Evolutionary conservation across 225 moss, liverwort and hornwort species (phyloP), one percentile per base, ranked within the genome.

Genomic region (Polytrichum formosum): DNA sequence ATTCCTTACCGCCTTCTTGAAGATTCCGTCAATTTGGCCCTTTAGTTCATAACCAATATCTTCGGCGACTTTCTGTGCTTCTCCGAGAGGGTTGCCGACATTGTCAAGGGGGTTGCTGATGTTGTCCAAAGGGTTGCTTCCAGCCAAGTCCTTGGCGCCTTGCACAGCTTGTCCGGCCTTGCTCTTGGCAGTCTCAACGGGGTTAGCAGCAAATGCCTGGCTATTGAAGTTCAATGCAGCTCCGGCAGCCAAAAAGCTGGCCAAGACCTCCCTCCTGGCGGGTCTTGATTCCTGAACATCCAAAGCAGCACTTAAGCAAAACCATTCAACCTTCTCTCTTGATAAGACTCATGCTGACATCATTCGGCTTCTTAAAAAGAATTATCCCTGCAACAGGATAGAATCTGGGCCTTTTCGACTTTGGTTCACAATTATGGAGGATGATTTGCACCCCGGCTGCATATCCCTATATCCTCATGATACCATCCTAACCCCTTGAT

Each of bases 261-360:
- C 86, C 67, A 87, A 61, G 58, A 81, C 81, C 74, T 72, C 79
- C 13, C 87, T 78, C 78, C 87, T 78, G 0, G 79, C 87, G 7
- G 83, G 73, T 33, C 58, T 67, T 1, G 65, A 73, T 37, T 81
- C 83, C 87, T 84, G 64, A 17, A 19, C 30, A 65, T 1, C 65
- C 16, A 6, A 35, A 18, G 19, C 18, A 26, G 4, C 21, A 58
- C 20, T 58, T 58, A 58, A 19, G 56, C 6, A 58, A 58, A 58
- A 58, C 21, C 58, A 58, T 22, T 20, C 9, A 35, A 35, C 35
- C 35, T 35, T 9, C 2, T 46, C 46, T 46, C 16, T 46, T 16
- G 16, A 3, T 46, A 10, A 46, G 0, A 46, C 4, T 46, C 16
- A 46, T 46, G 13, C 3, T 46, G 10, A 13, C 46, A 13, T 4